A percentile compares a stretch with the other conserved stretches of the same genome.
These are phyloP conservation scores for Groenewaldozyma auringiensis DNA, from an alignment of 1,139 yeast species.

Conservation along the genomic window DNA sequence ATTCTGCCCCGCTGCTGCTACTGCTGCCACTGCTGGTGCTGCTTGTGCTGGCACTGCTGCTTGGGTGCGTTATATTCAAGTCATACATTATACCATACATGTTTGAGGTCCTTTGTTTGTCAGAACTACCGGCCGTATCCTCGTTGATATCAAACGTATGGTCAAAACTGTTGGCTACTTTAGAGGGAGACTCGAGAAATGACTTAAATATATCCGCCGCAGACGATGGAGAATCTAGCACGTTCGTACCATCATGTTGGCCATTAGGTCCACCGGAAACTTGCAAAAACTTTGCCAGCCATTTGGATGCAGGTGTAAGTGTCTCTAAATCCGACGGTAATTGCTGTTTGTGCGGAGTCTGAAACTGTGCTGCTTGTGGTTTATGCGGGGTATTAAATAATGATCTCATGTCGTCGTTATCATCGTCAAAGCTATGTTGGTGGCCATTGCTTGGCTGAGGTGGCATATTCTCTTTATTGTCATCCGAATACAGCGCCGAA, in stretches of 20 bases:
- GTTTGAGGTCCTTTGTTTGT: neutral
- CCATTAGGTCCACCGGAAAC: slow-evolving; percentile 6
- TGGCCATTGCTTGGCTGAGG: slow-evolving; percentile 9
- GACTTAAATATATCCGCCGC: slow-evolving; percentile 26
- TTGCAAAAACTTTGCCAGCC: slow-evolving; percentile 25
- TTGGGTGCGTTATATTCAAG: slow-evolving; percentile 1
- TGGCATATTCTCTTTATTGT: slow-evolving; percentile 22
- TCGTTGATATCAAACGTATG: neutral
- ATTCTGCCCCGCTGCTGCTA: slow-evolving; percentile 1
- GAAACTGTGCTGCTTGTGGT: slow-evolving; percentile 2
- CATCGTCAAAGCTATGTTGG: slow-evolving; percentile 3
- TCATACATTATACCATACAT: neutral
- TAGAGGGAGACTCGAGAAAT: slow-evolving; percentile 27
- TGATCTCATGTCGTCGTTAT: slow-evolving; percentile 13
- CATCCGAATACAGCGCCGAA: slow-evolving; percentile 6
- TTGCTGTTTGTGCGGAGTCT: slow-evolving; percentile 2
- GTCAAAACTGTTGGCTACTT: neutral
- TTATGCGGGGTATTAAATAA: slow-evolving; percentile 21
- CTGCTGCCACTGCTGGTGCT: slow-evolving; percentile 3
- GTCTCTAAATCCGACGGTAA: slow-evolving; percentile 13
- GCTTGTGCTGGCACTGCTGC: neutral
- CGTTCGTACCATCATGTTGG: slow-evolving; percentile 1
- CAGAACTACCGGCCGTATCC: neutral
- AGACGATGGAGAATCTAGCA: slow-evolving; percentile 4
- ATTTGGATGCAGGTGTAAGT: slow-evolving; percentile 19